Conservation (phyloP, 148 eudicot species). For the Nepenthes gracilis region DNA sequence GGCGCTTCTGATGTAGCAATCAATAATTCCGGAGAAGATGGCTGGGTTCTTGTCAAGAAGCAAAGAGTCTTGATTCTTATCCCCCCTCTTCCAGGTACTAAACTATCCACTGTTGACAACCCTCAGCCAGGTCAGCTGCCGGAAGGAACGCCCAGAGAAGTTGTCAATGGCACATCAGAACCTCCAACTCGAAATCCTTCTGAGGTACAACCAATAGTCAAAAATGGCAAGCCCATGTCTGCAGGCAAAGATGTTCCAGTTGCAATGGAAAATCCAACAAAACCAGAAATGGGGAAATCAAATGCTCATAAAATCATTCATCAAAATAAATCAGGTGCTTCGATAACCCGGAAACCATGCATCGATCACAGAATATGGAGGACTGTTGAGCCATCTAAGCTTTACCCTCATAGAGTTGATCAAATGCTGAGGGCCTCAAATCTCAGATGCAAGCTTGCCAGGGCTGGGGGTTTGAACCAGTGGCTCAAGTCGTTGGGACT, state of each 20-base stretch:
- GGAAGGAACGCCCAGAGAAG: slow-evolving; percentile 6
- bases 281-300: neutral
- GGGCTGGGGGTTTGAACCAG: slow-evolving; percentile 69
- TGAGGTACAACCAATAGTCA: slow-evolving; percentile 6
- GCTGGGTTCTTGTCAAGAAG: slow-evolving; percentile 76
- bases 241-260: slow-evolving; percentile 12
- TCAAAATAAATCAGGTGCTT: no score
- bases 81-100: slow-evolving; percentile 39
- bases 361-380: slow-evolving; percentile 9
- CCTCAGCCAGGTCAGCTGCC: slow-evolving; percentile 20
- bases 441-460: slow-evolving; percentile 61
- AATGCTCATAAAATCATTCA: neutral
- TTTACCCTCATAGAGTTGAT: slow-evolving; percentile 16
- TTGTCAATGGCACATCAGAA: slow-evolving; percentile 11
- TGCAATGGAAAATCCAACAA: neutral
- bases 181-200: slow-evolving; percentile 10
- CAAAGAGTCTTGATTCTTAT: slow-evolving; percentile 59
- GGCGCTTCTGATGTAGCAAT: slow-evolving; percentile 8
- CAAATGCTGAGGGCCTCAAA: slow-evolving; percentile 47
- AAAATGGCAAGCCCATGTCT: slow-evolving; percentile 19
- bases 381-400: slow-evolving; percentile 9
- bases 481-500: slow-evolving; percentile 83
- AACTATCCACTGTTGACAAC: slow-evolving; percentile 16
- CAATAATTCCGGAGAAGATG: slow-evolving; percentile 32
- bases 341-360: neutral